Base-by-base conservation (phyloP, 257 asterid genomes). In the Agastache rugosa region DNA sequence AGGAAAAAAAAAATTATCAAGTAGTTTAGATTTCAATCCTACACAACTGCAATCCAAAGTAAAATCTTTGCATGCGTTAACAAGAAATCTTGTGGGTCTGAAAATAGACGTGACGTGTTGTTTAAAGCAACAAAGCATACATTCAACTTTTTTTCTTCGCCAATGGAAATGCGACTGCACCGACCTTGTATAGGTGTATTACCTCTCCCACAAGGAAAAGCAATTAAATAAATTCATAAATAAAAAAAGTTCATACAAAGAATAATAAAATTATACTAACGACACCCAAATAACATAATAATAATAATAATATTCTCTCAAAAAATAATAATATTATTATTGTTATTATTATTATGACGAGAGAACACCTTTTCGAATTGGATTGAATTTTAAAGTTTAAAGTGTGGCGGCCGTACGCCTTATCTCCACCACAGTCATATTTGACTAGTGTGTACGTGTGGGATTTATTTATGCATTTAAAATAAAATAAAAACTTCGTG, bases 361-460 rank as follows among this genome's bases (percentile, higher is more conserved):
- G 34, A 29, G 0, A 3, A 5, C 37, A 5, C 37, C 37, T 31
- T 31, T 31, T 4, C 7, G 7, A 48, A 56, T 61, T 45, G 23
- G 34, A 47, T 27, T 66, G 37, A 59, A 12, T 1, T 29, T 29
- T 31, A 19, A 48, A 1, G 2, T 15, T 6, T 17, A 27, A 59
- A 81, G 67, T 72, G 16, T 65, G 72, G 15, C 62, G 14, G 75
- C 71, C 74, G 70, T 74, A 79, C 73, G 69, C 37, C 37, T 31
- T 47, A 10, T 63, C 54, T 71, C 73, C 58, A 59, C 72, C 75
- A 75, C 75, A 74, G 76, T 41, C 81, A 44, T 56, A 37, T 75
- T 81, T 77, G 85, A 78, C 85, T 1, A 2, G 19, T 17, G 11
- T n/a, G 0, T 53, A 74, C 85, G 75, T 70, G 82, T 64, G 65